phyloP scores from a whole-genome alignment of 345 rosid genomes.

The Euphorbia peplus region DNA sequence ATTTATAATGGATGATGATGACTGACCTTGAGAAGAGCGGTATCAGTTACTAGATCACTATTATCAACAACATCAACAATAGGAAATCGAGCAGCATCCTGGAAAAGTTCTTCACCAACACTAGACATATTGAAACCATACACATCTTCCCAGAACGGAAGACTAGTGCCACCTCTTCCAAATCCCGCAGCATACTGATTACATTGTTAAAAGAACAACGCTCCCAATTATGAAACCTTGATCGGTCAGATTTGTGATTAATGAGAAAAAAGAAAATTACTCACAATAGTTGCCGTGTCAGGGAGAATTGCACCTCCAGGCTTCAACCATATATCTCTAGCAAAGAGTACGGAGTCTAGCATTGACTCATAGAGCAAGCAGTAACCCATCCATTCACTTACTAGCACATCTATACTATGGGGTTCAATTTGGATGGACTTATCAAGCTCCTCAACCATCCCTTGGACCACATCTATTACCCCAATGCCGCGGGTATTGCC shows the following conservation, averaged over 20 bases:
- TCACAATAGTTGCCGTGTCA: slow-evolving; percentile 88
- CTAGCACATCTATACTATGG: slow-evolving; percentile 62
- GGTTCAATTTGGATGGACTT: slow-evolving; percentile 57
- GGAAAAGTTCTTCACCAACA: slow-evolving; percentile 67
- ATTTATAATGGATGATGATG: too few relatives aligned
- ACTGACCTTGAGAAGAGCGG: slow-evolving; percentile 62
- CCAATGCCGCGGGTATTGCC: slow-evolving; percentile 30
- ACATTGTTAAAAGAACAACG: slow-evolving; percentile 7
- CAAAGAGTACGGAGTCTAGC: slow-evolving; percentile 88
- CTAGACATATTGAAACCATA: slow-evolving; percentile 88
- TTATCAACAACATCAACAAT: slow-evolving; percentile 66
- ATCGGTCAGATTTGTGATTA: not conserved
- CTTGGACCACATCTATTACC: slow-evolving; percentile 69
- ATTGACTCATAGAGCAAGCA: slow-evolving; percentile 91
- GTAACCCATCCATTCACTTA: slow-evolving; percentile 99
- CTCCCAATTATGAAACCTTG: not conserved
- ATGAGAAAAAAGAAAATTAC: slow-evolving; percentile 18
- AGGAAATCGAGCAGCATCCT: slow-evolving; percentile 66
- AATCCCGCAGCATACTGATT: slow-evolving; percentile 83
- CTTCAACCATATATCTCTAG: slow-evolving; percentile 93
- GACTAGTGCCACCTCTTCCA: slow-evolving; percentile 84
- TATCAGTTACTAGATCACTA: slow-evolving; percentile 57
- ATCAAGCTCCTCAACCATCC: slow-evolving; percentile 85
- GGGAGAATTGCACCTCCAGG: slow-evolving; percentile 99
- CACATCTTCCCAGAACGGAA: slow-evolving; percentile 91